Evolutionary conservation across 495 filamentous ascomycete species (phyloP).

Genomic region (Aspergillus taichungensis): DNA sequence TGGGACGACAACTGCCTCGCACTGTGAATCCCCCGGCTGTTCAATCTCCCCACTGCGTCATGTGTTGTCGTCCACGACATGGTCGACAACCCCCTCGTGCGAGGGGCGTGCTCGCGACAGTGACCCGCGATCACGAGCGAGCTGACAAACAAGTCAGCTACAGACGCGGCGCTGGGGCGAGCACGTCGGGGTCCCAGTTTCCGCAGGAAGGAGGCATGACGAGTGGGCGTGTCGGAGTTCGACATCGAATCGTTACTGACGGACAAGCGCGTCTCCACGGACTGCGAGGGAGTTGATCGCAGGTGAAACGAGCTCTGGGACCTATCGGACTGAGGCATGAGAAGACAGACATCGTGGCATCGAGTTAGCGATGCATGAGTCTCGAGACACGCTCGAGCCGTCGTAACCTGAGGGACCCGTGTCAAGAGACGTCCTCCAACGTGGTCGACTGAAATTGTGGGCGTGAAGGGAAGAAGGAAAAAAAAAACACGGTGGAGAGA

Average conservation of each 20-base stretch:
- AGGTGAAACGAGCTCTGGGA: slow-evolving; percentile 44
- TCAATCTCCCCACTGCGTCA: slow-evolving; percentile 8
- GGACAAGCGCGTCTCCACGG: slow-evolving; percentile 31
- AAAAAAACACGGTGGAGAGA: not conserved
- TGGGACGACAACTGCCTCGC: slow-evolving; percentile 10
- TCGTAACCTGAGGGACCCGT: slow-evolving; percentile 2
- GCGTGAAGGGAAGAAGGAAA: not conserved
- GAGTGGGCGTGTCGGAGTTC: slow-evolving; percentile 16
- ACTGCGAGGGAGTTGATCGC: slow-evolving; percentile 39
- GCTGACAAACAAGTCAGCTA: slow-evolving; percentile 51
- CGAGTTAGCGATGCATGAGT: slow-evolving; percentile 31
- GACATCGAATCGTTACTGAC: slow-evolving; percentile 24
- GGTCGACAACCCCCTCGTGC: slow-evolving; percentile 22
- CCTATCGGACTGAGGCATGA: slow-evolving; percentile 55
- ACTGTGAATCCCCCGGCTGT: slow-evolving; percentile 7
- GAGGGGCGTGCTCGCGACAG: slow-evolving; percentile 48
- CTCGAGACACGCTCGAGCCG: slow-evolving; percentile 17
- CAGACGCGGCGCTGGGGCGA: slow-evolving; percentile 32
- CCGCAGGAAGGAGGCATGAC: slow-evolving; percentile 22
- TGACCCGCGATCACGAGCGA: slow-evolving; percentile 55
- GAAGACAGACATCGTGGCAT: slow-evolving; percentile 53
- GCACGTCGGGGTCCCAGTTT: slow-evolving; percentile 32
- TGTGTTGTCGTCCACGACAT: slow-evolving; percentile 11
- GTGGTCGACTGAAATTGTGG: not conserved
- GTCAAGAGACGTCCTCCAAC: slow-evolving; percentile 6